These are phyloP conservation scores for Crucihimalaya himalaica DNA, from an alignment of 345 rosid species.

Conservation along the genomic window DNA sequence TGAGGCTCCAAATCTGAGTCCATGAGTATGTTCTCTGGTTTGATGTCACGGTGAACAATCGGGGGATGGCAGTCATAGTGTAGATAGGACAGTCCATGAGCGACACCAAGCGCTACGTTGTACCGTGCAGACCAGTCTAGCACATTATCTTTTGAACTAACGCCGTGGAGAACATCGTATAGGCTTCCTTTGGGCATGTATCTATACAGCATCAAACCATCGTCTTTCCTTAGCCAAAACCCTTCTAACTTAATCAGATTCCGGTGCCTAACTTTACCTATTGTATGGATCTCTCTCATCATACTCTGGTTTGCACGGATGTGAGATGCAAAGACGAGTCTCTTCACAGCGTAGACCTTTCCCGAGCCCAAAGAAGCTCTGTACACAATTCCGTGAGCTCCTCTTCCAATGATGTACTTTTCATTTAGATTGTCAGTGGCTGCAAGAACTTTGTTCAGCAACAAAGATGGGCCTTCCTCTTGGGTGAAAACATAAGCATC, in stretches of 20 bases:
- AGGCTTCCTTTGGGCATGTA: conserved; percentile 83
- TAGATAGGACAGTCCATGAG: conserved; percentile 81
- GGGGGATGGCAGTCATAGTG: conserved; percentile 77
- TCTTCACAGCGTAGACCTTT: conserved; percentile 62
- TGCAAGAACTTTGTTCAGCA: conserved; percentile 56
- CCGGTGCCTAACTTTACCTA: conserved; percentile 67
- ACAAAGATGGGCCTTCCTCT: conserved; percentile 52
- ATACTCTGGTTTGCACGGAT: conserved; percentile 54
- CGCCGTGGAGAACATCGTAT: conserved; percentile 55
- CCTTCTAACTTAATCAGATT: conserved; percentile 73
- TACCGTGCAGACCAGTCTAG: conserved; percentile 66
- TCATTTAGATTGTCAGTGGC: conserved; percentile 75
- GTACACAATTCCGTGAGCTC: conserved; percentile 78
- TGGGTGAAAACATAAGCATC: conserved; percentile 43
- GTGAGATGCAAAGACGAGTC: conserved; percentile 49
- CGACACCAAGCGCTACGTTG: conserved; percentile 63
- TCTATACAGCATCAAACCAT: conserved; percentile 61
- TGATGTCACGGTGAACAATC: conserved; percentile 77
- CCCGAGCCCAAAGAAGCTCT: conserved; percentile 56
- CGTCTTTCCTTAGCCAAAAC: conserved; percentile 73
- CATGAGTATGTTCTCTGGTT: conserved; percentile 76
- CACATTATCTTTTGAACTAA: conserved; percentile 16
- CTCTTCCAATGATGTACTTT: conserved; percentile 65
- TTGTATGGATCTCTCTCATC: conserved; percentile 65
- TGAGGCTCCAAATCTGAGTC: conserved; percentile 76